Percentiles rank a stretch among this genome's conserved stretches.
phyloP scores from a whole-genome alignment of 176 grass and related monocot species.

The Coix lacrymajobi region DNA sequence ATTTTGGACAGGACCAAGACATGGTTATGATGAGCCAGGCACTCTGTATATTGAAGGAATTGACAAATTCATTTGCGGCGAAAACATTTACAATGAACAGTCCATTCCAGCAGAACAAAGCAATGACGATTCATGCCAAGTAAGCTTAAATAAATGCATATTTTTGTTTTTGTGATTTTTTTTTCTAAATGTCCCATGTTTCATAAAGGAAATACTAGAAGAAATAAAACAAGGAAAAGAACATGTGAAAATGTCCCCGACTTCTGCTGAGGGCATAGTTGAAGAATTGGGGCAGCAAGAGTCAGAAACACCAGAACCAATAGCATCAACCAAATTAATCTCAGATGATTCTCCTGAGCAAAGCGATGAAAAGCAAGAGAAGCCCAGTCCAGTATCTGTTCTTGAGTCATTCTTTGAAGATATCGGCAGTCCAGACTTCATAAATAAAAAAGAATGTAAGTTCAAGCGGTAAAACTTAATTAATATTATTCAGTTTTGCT shows the following conservation, averaged over 20 bases:
- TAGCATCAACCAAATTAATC: conserved; percentile 21
- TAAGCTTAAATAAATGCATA: conserved; percentile 39
- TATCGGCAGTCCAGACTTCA: conserved; percentile 34
- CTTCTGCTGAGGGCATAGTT: conserved; percentile 39
- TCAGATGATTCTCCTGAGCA: conserved; percentile 25
- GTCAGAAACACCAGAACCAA: conserved; percentile 49
- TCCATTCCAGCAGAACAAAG: conserved; percentile 31
- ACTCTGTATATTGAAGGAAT: conserved; percentile 18
- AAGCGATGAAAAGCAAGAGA: conserved; percentile 46
- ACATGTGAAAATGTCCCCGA: conserved; percentile 12
- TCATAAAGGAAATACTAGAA: conserved; percentile 41
- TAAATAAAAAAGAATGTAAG: conserved; percentile 55
- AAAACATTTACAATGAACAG: neutral
- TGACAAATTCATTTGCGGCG: conserved; percentile 11
- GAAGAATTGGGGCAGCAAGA: conserved; percentile 45
- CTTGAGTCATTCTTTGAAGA: conserved; percentile 58
- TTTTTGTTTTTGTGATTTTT: neutral
- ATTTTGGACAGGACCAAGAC: conserved; percentile 31
- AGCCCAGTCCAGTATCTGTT: conserved; percentile 72
- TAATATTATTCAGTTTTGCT: neutral
- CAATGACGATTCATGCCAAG: conserved; percentile 21
- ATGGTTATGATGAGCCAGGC: conserved; percentile 20
- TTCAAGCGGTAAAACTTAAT: neutral
- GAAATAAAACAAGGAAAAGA: conserved; percentile 36
- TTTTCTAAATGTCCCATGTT: conserved; percentile 8